Evolutionary conservation across 2,329 filamentous ascomycete species (phyloP), one percentile per base, ranked within the genome.

Genomic region (Colletotrichum sp.): DNA sequence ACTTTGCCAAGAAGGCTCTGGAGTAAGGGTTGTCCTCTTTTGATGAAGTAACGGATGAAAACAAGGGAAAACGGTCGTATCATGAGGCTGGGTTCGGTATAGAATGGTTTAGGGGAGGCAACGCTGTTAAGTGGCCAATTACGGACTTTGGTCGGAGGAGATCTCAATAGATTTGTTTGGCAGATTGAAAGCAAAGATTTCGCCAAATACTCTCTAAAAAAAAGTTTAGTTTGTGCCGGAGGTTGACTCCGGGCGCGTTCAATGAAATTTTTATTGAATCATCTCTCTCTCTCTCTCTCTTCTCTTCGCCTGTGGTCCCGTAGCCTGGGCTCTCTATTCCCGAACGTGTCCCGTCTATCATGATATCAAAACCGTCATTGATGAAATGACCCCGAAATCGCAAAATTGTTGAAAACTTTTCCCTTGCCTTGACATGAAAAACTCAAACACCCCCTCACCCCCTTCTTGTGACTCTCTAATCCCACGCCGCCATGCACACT

Each of bases 1-100:
- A 92, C 84, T 99, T 99, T 86, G 96, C 96, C 75, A 93, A 95
- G 85, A 94, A 96, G 91, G 92, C 91, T 72, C 88, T 93, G 80
- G 84, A 92, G 86, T 92, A 90, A 30, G 30, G 36, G 15, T 13
- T 36, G 32, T 15, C 13, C 24, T 24, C 32, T 44, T 60, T 60
- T 30, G 30, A 34, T 18, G 32, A 66, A 16, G 68, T 52, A 52
- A 52, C n/a, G 44, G n/a, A 52, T 52, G n/a, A 21, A 49, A 49
- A 24, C 8, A 52, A 44, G 2, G 8, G 26, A 30, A 52, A 8
- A 34, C 18, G 34, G 26, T 71, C 32, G 4, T 71, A 65, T 57
- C 28, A 67, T 24, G 72, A 68, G 59, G 16, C 28, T 60, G 49
- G 26, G 21, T 49, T 55, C 30, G 52, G n/a, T 8, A 36, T 52